phyloP scores from a whole-genome alignment of 441 rosid genomes.

The Eruca vesicaria region DNA sequence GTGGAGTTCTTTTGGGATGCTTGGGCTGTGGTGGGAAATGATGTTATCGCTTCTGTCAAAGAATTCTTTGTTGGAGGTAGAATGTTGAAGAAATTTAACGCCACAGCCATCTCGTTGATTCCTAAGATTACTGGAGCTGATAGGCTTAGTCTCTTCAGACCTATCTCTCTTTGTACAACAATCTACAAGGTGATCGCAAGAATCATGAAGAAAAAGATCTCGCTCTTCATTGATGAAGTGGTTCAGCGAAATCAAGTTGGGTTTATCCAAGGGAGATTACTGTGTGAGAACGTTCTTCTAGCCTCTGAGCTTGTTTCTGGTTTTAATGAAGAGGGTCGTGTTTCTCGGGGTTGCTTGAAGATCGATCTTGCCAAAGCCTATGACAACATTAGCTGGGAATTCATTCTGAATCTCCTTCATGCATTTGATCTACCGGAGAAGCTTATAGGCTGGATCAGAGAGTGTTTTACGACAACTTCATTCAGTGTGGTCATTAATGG shows the following conservation, averaged over 20 bases:
- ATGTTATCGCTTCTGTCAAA: neutral
- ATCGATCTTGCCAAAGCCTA: neutral
- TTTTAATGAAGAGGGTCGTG: neutral
- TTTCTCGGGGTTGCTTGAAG: neutral
- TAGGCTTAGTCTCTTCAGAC: neutral
- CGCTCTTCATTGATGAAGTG: neutral
- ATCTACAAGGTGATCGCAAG: neutral
- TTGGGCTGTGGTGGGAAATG: neutral
- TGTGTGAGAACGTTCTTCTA: neutral
- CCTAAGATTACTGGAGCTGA: neutral
- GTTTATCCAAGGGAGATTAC: neutral
- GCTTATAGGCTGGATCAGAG: neutral
- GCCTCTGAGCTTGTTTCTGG: neutral
- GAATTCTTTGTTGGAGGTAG: neutral
- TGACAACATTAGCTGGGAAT: neutral
- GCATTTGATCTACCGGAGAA: neutral
- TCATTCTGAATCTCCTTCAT: neutral
- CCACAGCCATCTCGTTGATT: neutral
- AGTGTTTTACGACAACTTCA: neutral
- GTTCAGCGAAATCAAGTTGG: neutral
- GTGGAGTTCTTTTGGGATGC: neutral
- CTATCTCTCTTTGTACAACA: neutral
- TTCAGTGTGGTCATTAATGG: neutral
- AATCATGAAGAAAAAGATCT: too few species aligned
- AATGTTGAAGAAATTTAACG: neutral